Base-by-base conservation (phyloP, 2,329 filamentous ascomycete species). In the Raffaelea deltoideospora region DNA sequence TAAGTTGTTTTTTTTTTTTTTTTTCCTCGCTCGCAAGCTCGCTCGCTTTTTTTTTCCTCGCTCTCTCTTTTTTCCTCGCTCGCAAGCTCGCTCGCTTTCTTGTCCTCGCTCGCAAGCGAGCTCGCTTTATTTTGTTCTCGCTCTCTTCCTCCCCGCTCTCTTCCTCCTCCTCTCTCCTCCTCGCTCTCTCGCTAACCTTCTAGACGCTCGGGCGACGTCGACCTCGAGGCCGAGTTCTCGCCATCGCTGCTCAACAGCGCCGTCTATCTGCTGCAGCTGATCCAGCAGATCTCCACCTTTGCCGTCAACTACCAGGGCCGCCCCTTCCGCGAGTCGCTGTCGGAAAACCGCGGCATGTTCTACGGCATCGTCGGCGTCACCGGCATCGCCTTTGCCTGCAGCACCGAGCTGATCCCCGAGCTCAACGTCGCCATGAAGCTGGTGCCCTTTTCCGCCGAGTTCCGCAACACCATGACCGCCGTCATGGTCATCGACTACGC, bases 241-340 rank as follows among this genome's bases (percentile, higher is more conserved):
- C 90, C 90, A 2, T 94, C 86, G 6, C 73, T 98, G 9, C 78
- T 98, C 54, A 98, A 98, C 67, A 90, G 81, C 33, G 90, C 90
- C 38, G 84, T 98, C 48, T 98, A 96, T 58, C 81, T 98, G 20
- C 74, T 98, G 29, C 90, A 96, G 53, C 76, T 98, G 35, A 96
- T 98, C 57, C 90, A 98, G 59, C 90, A 98, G 59, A 94, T 98
- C 53, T 95, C 87, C 19, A 98, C 90, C 3, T 98, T 98, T 51
- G 87, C 90, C 42, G 94, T 98, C 67, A 98, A 98, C 67, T 98
- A 98, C 65, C 90, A 98, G 60, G 90, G 90, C 41, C 81, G 90
- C 10, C 90, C 90, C 11, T 98, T 98, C 79, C 83, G 90, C 41
- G 90, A 98, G 61, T 82, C 81, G 18, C 85, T 98, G 46, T 79